Evolutionary conservation across 371 early-diverging fungal genomes (phyloP), one percentile per base, ranked within the genome.

Genomic region (Parasitella parasitica): DNA sequence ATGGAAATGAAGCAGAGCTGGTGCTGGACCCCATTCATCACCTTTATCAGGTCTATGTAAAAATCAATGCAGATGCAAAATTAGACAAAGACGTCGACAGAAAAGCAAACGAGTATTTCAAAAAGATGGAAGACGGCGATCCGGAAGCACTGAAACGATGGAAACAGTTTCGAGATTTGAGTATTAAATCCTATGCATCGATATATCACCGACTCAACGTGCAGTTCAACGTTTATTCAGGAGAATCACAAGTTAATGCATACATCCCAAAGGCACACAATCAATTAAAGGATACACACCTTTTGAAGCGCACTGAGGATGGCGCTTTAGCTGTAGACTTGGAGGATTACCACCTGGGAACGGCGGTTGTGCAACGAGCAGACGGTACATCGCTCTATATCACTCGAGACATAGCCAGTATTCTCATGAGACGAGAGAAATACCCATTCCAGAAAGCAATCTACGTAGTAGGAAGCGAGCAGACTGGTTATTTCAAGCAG

Each of bases 321-420:
- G 94, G 93, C 8, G 94, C 95, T 6, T 80, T 83, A 69, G 73
- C 87, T 32, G 80, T 96, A 20, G 89, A 95, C 66, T 74, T 97
- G 32, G 84, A 86, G 8, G 63, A 81, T 36, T 77, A 89, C 76
- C 86, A 91, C 54, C 83, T 95, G 27, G 95, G 89, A 27, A 80
- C 76, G 37, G 90, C 91, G 4, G 70, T 95, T 1, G 80, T 99
- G 18, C 81, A 86, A 34, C 92, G 97, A 74, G 77, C 78, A 16
- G 98, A 99, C 77, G 99, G 98, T 16, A 91, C 95, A 6, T 91
- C 96, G 15, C 79, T 99, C 6, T 99, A 99, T 70, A 65, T 97
- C 7, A 96, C 98, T 1, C 91, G 99, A 35, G 99, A 99, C 67
- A 84, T 99, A 54, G 99, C 95, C 13, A 95, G 96, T 26, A 89